These are phyloP conservation scores for Lasiodiplodia hormozganensis DNA, from an alignment of 2,329 filamentous ascomycete genomes.

Conservation along the genomic window DNA sequence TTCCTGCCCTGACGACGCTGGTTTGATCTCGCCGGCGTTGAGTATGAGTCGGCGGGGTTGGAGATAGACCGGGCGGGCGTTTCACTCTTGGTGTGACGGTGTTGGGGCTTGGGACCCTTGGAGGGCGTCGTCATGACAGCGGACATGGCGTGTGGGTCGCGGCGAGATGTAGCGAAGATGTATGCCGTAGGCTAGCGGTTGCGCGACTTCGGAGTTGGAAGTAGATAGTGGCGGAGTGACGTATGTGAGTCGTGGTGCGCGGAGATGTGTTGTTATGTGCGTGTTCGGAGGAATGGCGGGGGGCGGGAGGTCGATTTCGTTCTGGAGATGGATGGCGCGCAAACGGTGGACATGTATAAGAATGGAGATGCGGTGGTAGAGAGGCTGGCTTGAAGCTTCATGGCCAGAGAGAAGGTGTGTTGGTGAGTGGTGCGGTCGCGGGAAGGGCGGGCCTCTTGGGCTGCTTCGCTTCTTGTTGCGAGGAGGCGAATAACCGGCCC, in stretches of 20 bases:
- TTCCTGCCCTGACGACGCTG: conserved; percentile 43
- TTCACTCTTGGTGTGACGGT: conserved; percentile 40
- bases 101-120: conserved; percentile 40
- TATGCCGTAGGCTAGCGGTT: background rate
- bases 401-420: conserved; percentile 20
- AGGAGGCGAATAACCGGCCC: conserved; percentile 10
- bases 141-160: conserved; percentile 22
- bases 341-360: conserved; percentile 29
- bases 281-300: conserved; percentile 25
- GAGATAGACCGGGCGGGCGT: conserved; percentile 34
- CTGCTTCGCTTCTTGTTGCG: conserved; percentile 20
- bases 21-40: conserved; percentile 37
- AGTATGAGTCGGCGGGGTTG: conserved; percentile 34
- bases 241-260: conserved; percentile 9
- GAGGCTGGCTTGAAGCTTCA: conserved; percentile 22
- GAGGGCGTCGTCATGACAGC: conserved; percentile 36
- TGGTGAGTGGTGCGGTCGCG: conserved; percentile 15
- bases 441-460: conserved; percentile 16
- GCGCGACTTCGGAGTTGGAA: background rate
- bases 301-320: conserved; percentile 24
- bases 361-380: conserved; percentile 16
- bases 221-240: conserved; percentile 17
- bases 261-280: conserved; percentile 26
- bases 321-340: conserved; percentile 14
- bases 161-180: background rate